Percentiles rank a stretch among this genome's conserved stretches.
Conservation (phyloP, 148 eudicot genomes). For the Pharnaceum exiguum region DNA sequence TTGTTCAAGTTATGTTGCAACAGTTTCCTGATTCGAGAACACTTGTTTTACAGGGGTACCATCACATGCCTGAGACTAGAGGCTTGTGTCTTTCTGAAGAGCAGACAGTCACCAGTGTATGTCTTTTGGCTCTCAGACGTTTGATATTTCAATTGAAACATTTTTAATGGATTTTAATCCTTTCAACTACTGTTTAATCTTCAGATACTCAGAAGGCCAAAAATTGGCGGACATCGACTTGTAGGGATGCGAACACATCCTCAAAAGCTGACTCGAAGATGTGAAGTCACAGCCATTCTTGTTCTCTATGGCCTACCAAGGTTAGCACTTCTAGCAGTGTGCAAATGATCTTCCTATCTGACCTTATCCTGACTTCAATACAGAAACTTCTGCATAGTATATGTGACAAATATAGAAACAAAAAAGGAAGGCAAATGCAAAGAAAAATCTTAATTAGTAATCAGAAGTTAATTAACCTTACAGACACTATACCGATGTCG, state of each 20-base stretch:
- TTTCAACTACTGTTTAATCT: constrained; percentile 9
- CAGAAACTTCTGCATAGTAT: background rate
- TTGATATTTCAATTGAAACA: background rate
- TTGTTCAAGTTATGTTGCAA: background rate
- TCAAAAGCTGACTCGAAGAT: constrained; percentile 72
- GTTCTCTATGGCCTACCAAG: constrained; percentile 96
- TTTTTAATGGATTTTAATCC: background rate
- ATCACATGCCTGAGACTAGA: constrained; percentile 98
- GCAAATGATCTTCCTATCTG: too few relatives aligned
- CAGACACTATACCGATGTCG: too few relatives aligned
- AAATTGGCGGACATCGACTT: constrained; percentile 73
- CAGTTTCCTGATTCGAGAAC: constrained; percentile 1
- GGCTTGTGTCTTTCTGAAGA: constrained; percentile 98
- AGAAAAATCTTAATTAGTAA: too few relatives aligned
- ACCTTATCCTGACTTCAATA: too few relatives aligned
- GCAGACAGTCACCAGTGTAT: constrained; percentile 93
- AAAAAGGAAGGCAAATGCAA: too few relatives aligned
- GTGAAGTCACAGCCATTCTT: constrained; percentile 98
- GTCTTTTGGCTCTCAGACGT: constrained; percentile 8
- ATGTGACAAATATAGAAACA: too few relatives aligned
- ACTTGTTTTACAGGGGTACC: constrained; percentile 55
- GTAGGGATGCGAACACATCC: constrained; percentile 89
- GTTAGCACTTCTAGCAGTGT: constrained; percentile 39
- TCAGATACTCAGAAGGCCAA: constrained; percentile 79
- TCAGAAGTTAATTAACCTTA: too few relatives aligned